These are phyloP conservation scores for Trichoderma sp. DNA, from an alignment of 2,329 filamentous ascomycete species.

Conservation along the genomic window DNA sequence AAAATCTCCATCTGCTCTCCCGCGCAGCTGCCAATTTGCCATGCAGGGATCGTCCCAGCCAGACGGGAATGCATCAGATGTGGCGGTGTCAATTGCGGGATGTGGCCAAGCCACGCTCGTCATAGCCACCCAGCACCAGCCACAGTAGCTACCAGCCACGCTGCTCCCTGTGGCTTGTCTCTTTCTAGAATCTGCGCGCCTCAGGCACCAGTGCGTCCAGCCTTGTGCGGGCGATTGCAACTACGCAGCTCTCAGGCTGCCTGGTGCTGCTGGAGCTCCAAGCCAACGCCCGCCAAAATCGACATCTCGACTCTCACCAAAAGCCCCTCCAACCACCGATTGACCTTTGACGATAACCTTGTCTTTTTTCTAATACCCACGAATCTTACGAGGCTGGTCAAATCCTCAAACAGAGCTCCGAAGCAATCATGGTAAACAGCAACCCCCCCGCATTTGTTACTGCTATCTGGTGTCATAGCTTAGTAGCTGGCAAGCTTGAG, in stretches of 20 bases:
- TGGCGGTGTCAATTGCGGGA: slow-evolving; percentile 24
- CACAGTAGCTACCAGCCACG: not conserved
- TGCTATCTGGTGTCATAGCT: not conserved
- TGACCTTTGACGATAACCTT: slow-evolving; percentile 15
- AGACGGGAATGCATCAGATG: slow-evolving; percentile 8
- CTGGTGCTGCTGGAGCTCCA: slow-evolving; percentile 45
- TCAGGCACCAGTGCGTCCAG: slow-evolving; percentile 40
- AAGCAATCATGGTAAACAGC: slow-evolving; percentile 27
- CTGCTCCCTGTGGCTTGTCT: slow-evolving; percentile 27
- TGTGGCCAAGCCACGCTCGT: slow-evolving; percentile 27
- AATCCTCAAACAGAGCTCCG: not conserved
- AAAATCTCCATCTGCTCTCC: not conserved
- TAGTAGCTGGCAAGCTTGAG: not conserved
- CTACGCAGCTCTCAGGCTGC: slow-evolving; percentile 52
- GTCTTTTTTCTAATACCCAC: not conserved
- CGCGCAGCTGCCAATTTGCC: slow-evolving; percentile 10
- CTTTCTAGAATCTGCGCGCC: slow-evolving; percentile 30
- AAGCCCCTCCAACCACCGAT: slow-evolving; percentile 23
- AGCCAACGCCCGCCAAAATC: slow-evolving; percentile 31
- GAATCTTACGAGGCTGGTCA: not conserved
- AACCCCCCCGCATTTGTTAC: not conserved
- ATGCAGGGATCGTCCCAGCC: slow-evolving; percentile 25
- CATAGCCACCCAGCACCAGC: slow-evolving; percentile 13
- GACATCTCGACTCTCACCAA: slow-evolving; percentile 26
- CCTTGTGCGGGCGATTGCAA: slow-evolving; percentile 37